Percentiles rank a stretch among this genome's conserved stretches.
Evolutionary conservation across 129 eudicot species (phyloP).

Genomic region (Centrapalus pauciflorus): DNA sequence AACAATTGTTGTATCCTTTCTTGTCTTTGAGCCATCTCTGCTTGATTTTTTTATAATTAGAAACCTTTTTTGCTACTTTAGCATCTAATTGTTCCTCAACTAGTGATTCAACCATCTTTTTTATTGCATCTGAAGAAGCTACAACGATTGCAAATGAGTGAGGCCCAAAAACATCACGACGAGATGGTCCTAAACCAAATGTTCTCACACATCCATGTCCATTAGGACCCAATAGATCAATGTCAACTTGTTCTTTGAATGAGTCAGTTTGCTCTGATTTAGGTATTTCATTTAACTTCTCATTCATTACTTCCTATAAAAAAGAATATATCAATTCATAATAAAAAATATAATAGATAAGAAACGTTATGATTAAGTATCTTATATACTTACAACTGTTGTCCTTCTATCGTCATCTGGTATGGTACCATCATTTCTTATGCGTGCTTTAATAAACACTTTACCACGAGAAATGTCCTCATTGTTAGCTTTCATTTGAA

Average conservation of each 20-base stretch:
- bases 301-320: not conserved
- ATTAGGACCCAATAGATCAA: not conserved
- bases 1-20: not conserved
- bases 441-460: not conserved
- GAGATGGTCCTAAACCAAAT: slow-evolving; percentile 5
- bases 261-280: not conserved
- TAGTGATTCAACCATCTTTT: slow-evolving; percentile 5
- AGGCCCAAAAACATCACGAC: not conserved
- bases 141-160: not conserved
- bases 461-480: not conserved
- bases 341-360: not conserved
- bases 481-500: slow-evolving; percentile 1
- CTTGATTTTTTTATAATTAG: not conserved
- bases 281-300: not conserved
- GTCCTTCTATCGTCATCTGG: not conserved
- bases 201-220: slow-evolving; percentile 7
- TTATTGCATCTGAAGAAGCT: not conserved
- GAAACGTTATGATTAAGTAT: not conserved
- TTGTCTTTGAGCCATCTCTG: not conserved
- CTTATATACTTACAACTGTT: not conserved
- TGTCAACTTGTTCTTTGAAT: not conserved
- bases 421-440: not conserved
- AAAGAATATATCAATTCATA: too few relatives aligned
- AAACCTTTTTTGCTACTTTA: not conserved
- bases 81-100: slow-evolving; percentile 7